Percentiles rank a stretch among this genome's conserved stretches.
These are phyloP conservation scores for Starmerella vaccinii DNA, from an alignment of 805 yeast species.

Conservation along the genomic window DNA sequence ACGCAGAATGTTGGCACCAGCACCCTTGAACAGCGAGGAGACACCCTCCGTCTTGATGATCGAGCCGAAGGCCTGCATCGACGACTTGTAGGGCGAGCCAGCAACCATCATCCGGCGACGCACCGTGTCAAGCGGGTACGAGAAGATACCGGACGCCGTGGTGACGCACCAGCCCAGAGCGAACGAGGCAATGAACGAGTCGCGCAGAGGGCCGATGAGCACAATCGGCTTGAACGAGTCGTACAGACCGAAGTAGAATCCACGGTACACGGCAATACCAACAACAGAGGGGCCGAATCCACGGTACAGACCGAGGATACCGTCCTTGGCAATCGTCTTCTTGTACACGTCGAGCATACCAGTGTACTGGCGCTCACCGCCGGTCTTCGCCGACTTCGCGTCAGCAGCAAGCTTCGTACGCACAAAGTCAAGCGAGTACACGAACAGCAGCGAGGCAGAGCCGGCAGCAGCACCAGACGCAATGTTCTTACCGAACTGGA, in stretches of 20 bases:
- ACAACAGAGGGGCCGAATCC: slow-evolving; percentile 95
- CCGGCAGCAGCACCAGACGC: slow-evolving; percentile 97
- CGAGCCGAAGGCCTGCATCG: slow-evolving; percentile 77
- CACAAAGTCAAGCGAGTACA: slow-evolving; percentile 91
- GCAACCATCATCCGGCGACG: slow-evolving; percentile 99
- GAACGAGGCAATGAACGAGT: slow-evolving; percentile 86
- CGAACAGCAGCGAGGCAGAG: slow-evolving; percentile 80
- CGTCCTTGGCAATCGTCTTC: slow-evolving; percentile 86
- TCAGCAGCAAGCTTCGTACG: slow-evolving; percentile 96
- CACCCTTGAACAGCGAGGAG: slow-evolving; percentile 85
- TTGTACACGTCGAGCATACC: slow-evolving; percentile 91
- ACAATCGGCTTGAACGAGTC: slow-evolving; percentile 89
- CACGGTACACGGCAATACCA: slow-evolving; percentile 95
- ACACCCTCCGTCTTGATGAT: slow-evolving; percentile 91
- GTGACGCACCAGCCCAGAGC: slow-evolving; percentile 91
- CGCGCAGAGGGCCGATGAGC: slow-evolving; percentile 80
- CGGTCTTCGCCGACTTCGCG: slow-evolving; percentile 60
- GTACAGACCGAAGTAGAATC: slow-evolving; percentile 92
- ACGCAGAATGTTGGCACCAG: slow-evolving; percentile 97
- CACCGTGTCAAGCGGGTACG: slow-evolving; percentile 94
- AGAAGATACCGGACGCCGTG: slow-evolving; percentile 93
- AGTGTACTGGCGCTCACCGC: slow-evolving; percentile 85
- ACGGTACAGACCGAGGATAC: slow-evolving; percentile 94
- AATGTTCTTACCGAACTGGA: slow-evolving; percentile 88
- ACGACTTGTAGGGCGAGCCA: slow-evolving; percentile 89